A percentile compares a stretch with the other conserved stretches of the same genome.
Evolutionary conservation across 805 yeast genomes (phyloP).

Genomic region (Pichia californica): DNA sequence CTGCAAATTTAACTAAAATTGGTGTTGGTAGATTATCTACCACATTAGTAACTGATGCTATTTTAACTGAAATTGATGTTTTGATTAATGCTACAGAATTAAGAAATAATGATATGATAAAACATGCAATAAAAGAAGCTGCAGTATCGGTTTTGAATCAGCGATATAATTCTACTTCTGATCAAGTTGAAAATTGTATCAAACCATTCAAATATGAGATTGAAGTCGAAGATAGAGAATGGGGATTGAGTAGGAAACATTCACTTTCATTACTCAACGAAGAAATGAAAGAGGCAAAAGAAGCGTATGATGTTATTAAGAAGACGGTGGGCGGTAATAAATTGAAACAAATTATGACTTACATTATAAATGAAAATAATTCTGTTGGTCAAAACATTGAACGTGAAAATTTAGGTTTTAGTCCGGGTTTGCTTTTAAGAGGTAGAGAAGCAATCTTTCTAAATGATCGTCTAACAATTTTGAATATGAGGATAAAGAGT

Average conservation of each 20-base stretch:
- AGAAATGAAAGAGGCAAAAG: constrained; percentile 77
- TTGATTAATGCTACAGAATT: constrained; percentile 70
- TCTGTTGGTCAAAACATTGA: constrained; percentile 33
- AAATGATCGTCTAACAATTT: constrained; percentile 60
- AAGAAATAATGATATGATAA: constrained; percentile 80
- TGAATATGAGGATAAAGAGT: constrained; percentile 70
- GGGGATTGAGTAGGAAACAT: constrained; percentile 78
- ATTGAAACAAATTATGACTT: constrained; percentile 74
- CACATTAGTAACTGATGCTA: constrained; percentile 69
- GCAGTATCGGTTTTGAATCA: constrained; percentile 72
- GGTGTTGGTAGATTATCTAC: constrained; percentile 94
- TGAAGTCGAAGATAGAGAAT: constrained; percentile 92
- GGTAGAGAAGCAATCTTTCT: constrained; percentile 85
- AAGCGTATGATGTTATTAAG: constrained; percentile 51
- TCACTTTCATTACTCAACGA: constrained; percentile 69
- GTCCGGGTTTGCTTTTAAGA: constrained; percentile 61
- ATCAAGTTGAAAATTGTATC: constrained; percentile 96
- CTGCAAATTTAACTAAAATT: constrained; percentile 78
- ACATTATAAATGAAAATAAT: constrained; percentile 44
- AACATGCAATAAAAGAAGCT: constrained; percentile 75
- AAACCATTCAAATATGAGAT: constrained; percentile 97
- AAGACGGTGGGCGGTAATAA: constrained; percentile 78
- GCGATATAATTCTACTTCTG: constrained; percentile 87
- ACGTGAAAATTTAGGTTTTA: constrained; percentile 79
- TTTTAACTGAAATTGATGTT: constrained; percentile 69